Evolutionary conservation across 371 early-diverging fungal species (phyloP), one percentile per base, ranked within the genome.

Genomic region (Phascolomyces articulosus): DNA sequence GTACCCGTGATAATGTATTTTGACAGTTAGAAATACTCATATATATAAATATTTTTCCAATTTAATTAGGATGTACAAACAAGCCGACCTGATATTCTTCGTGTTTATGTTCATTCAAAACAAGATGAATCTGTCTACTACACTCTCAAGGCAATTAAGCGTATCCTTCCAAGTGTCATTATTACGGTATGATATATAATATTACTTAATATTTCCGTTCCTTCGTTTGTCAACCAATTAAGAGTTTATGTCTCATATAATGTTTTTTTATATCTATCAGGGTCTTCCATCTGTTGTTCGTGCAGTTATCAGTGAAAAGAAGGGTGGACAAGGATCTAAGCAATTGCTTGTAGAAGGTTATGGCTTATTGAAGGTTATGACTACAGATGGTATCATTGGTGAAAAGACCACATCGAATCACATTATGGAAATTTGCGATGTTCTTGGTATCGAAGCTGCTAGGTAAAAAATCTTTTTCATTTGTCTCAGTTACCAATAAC

Each of bases 361-460:
- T 74, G 98, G 99, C 28, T 81, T 99, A 55, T 85, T 85, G 40
- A 89, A 97, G 55, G 92, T 98, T 15, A 96, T 99, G 95, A 92
- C 83, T 20, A 89, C 89, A 7, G 90, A 91, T 66, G 87, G 96
- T 69, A 89, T 98, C 56, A 87, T 95, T 63, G 95, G 94, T 21
- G 73, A 82, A 13, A 73, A 85, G 40, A 95, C 97, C 2, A 89
- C 87, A 16, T 93, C 93, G 38, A 99, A 99, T 82, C 94, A 96
- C 73, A 88, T 97, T 57, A 91, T 98, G 82, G 99, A 99, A 80
- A 91, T 95, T 16, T 83, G 89, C 62, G 84, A 91, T 63, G 93
- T 93, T 15, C 83, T 99, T 44, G 99, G 99, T 63, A 99, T 99
- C 68, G 99, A 99, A 75, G 98, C 99, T 9, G 99, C 99, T 15